Base-by-base conservation (phyloP, 345 rosid species). In the Microthlaspi erraticum region DNA sequence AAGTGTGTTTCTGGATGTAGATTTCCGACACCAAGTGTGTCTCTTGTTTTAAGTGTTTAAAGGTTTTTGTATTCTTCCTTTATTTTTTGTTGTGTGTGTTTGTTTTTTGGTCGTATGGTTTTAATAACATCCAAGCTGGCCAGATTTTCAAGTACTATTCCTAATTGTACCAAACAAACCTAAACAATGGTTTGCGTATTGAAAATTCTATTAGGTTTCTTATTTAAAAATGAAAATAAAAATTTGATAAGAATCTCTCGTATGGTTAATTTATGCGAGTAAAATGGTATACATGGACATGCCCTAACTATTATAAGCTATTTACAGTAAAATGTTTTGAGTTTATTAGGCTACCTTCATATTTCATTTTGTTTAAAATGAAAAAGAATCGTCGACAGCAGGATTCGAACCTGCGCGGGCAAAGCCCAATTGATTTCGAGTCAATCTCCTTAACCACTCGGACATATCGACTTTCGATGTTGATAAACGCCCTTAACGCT, bases 341-440 rank as follows among this genome's bases (percentile, higher is more conserved):
- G 26, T 23, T 23, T 2, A 23, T 1, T 23, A 23, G 3, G 26
- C 26, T 23, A 23, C 26, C 26, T 23, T 23, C 26, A 23, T 23
- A 23, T 4, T 9, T 10, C 41, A 12, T 13, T 42, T 11, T 42
- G 13, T 23, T 3, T 2, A 13, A 3, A 13, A 29, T 1, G n/a
- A 55, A 54, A 8, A 8, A 14, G 1, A 3, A 10, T 5, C 72
- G 72, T 68, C 72, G 55, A 68, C 72, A 68, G 72, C 72, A 68
- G 72, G 72, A 68, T 68, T 68, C 72, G 72, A 56, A 68, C 95
- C 98, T 88, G 95, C 95, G 95, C 98, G 86, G 95, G 95, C 92
- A 84, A 0, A 76, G 93, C 93, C 98, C 96, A 92, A 90, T 91
- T 88, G 96, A 92, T 86, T 92, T 92, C 96, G 95, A 90, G 90